phyloP scores from a whole-genome alignment of 2,329 filamentous ascomycete genomes.

The Tolypocladium endophyticum region DNA sequence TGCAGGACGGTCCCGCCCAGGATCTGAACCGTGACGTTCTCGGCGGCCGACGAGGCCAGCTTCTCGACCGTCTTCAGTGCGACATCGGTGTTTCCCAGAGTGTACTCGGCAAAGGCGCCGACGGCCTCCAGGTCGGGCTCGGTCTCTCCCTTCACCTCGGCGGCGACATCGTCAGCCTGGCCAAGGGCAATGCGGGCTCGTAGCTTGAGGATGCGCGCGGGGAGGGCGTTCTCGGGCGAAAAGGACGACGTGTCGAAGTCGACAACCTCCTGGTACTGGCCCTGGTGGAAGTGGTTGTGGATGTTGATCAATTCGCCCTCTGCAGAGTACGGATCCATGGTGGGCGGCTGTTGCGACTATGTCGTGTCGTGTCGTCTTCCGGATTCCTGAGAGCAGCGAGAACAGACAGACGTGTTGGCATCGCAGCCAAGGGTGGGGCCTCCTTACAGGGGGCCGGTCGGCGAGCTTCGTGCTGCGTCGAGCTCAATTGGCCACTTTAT shows the following conservation, averaged over 20 bases:
- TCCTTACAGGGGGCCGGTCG: background rate
- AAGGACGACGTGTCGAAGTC: conserved; percentile 77
- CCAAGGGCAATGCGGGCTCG: conserved; percentile 78
- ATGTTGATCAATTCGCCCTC: conserved; percentile 65
- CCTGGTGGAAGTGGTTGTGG: conserved; percentile 62
- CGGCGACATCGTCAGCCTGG: conserved; percentile 62
- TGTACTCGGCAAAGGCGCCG: conserved; percentile 61
- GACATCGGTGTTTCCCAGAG: conserved; percentile 46
- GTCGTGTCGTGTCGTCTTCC: background rate
- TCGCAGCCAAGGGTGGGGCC: conserved; percentile 3
- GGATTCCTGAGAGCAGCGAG: background rate
- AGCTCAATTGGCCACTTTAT: background rate
- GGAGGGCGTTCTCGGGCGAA: conserved; percentile 65
- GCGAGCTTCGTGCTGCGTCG: no score
- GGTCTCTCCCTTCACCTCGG: conserved; percentile 53
- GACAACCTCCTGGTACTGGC: conserved; percentile 77
- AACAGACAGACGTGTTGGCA: conserved; percentile 2
- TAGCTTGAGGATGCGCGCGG: conserved; percentile 67
- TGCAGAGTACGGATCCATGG: conserved; percentile 61
- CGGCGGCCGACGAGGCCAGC: conserved; percentile 54
- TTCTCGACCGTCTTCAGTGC: conserved; percentile 55
- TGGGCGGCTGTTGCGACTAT: conserved; percentile 9
- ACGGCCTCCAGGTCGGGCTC: conserved; percentile 69
- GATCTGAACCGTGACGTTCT: conserved; percentile 74
- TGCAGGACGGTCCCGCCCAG: conserved; percentile 74